phyloP scores from a whole-genome alignment of 805 yeast species.

The Cyberlindnera mrakii region DNA sequence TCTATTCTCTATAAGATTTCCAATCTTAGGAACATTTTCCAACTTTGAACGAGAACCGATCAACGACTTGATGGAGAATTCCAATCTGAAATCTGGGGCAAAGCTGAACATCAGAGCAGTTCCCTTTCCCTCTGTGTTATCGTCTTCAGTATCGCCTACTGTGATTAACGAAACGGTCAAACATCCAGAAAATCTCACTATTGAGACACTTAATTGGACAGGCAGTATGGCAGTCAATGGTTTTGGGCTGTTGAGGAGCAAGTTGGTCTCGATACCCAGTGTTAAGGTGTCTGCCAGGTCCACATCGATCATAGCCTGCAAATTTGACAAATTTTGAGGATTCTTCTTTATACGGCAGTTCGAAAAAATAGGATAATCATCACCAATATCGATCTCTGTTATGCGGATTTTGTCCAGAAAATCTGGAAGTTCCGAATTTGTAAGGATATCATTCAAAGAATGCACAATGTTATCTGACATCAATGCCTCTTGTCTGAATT shows the following conservation, averaged over 20 bases:
- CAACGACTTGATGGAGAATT: conserved; percentile 79
- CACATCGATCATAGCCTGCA: conserved; percentile 88
- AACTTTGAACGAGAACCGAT: conserved; percentile 91
- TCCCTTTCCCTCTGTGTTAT: conserved; percentile 30
- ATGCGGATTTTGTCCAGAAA: conserved; percentile 73
- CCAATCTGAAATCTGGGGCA: conserved; percentile 84
- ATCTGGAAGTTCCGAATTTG: conserved; percentile 61
- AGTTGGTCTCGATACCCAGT: conserved; percentile 74
- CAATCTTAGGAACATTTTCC: conserved; percentile 88
- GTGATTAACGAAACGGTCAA: conserved; percentile 56
- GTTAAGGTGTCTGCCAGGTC: conserved; percentile 84
- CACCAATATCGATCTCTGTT: conserved; percentile 88
- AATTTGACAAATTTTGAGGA: conserved; percentile 38
- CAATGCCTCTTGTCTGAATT: conserved; percentile 84
- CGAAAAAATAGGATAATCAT: conserved; percentile 91
- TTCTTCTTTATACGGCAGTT: conserved; percentile 77
- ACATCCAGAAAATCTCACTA: conserved; percentile 88
- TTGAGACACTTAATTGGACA: conserved; percentile 74
- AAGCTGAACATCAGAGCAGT: conserved; percentile 85
- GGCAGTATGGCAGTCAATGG: conserved; percentile 86
- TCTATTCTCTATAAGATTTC: conserved; percentile 75
- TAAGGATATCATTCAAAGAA: conserved; percentile 63
- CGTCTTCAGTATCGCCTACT: conserved; percentile 18
- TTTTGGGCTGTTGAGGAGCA: conserved; percentile 75
- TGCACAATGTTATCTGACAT: conserved; percentile 79